phyloP scores from a whole-genome alignment of 2,329 filamentous ascomycete genomes.

The Alternaria arbusti region DNA sequence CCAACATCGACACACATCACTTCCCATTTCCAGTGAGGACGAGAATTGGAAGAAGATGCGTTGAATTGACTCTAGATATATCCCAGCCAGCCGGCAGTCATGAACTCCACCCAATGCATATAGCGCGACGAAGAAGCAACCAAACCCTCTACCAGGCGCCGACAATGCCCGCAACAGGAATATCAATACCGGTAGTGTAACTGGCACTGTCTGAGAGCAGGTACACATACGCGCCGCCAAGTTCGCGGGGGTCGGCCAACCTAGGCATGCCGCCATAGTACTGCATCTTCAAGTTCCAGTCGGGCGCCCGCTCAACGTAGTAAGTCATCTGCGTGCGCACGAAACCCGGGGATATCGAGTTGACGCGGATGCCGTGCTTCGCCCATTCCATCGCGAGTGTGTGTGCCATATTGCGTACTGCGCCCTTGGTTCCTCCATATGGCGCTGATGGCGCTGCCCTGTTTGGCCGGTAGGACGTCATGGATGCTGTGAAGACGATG shows the following conservation, averaged over 20 bases:
- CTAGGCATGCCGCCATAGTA: conserved; percentile 63
- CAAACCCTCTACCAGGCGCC: conserved; percentile 47
- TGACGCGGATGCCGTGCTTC: conserved; percentile 79
- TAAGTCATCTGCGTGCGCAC: conserved; percentile 74
- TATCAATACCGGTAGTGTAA: conserved; percentile 59
- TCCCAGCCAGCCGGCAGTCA: neutral
- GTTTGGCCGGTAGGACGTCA: conserved; percentile 59
- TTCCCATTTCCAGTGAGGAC: neutral
- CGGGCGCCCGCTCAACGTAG: conserved; percentile 56
- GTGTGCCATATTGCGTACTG: conserved; percentile 53
- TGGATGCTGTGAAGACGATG: conserved; percentile 58
- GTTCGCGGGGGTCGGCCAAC: conserved; percentile 59
- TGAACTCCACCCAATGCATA: conserved; percentile 34
- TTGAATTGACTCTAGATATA: conserved; percentile 15
- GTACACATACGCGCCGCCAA: conserved; percentile 59
- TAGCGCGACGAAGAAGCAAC: neutral
- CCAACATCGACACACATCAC: neutral
- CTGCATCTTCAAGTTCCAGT: conserved; percentile 61
- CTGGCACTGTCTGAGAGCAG: conserved; percentile 55
- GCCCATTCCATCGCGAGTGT: conserved; percentile 83
- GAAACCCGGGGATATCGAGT: conserved; percentile 84
- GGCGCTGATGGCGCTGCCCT: conserved; percentile 59
- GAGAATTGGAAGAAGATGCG: neutral
- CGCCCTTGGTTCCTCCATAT: conserved; percentile 53
- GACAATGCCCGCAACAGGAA: conserved; percentile 57